Evolutionary conservation across 1,284 basidiomycete genomes (phyloP), one percentile per base, ranked within the genome.

Genomic region (Coriolopsis trogii): DNA sequence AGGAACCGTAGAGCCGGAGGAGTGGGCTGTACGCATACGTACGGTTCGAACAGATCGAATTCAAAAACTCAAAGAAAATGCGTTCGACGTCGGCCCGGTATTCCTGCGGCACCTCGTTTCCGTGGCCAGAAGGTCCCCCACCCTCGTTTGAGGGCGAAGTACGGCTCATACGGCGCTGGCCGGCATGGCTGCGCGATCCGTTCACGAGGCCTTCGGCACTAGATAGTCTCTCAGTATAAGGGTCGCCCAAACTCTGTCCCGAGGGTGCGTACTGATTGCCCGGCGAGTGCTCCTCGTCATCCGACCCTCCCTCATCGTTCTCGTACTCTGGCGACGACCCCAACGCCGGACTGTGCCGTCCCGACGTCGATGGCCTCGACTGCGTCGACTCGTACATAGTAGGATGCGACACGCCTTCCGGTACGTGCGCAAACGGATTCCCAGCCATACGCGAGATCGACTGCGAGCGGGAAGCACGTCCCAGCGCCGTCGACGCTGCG

Each of bases 1-100:
- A 41, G 40, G 38, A 43, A 38, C 16, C 33, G 40, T 28, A n/a
- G 50, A 15, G 29, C 50, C 30, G 44, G 36, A 25, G 26, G 21
- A n/a, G 26, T 16, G 26, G 25, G 34, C 29, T 23, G 16, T 46
- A 40, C 54, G 36, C 3, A 49, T 28, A 77, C 90, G 75, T 69
- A 95, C 94, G 70, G 70, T 98, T 92, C 16, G 93, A 97, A 73
- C 96, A 98, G 46, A 93, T 82, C 48, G 78, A 81, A 65, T 89
- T 95, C 59, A 99, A 74, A 68, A 92, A 99, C 60, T 91, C 85
- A 66, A 93, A 87, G 73, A 99, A 98, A 65, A 98, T 87, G 49
- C 86, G 81, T 69, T 98, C 95, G 44, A 98, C 87, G 63, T 91
- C 87, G 30, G 73, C 70, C 53, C 86, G 83, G 61, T 95, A 89